Evolutionary conservation across 169 alveolate species (phyloP).

Genomic region (Eimeria praecox): DNA sequence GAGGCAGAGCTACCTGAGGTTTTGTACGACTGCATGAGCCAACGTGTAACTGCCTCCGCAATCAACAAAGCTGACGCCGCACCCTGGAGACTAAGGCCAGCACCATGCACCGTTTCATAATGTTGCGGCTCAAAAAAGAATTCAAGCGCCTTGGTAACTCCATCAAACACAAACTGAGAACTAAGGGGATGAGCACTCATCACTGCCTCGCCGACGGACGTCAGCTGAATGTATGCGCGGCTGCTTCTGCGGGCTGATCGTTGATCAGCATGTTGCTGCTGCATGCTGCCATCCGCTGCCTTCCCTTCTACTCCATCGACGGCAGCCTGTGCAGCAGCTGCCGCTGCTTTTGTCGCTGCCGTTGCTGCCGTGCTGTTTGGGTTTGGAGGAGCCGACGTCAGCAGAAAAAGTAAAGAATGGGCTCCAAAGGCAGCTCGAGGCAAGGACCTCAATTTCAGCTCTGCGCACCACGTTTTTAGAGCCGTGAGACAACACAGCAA

Average conservation of each 20-base stretch:
- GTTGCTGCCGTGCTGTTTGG: conserved; percentile 71
- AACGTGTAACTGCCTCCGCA: conserved; percentile 68
- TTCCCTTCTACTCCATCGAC: background rate
- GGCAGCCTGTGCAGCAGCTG: conserved; percentile 52
- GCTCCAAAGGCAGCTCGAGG: conserved; percentile 75
- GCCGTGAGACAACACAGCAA: conserved; percentile 76
- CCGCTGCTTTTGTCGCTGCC: conserved; percentile 60
- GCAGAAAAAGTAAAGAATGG: conserved; percentile 64
- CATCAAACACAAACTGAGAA: conserved; percentile 26
- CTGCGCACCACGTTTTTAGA: conserved; percentile 68
- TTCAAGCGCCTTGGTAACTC: conserved; percentile 60
- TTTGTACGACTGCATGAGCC: conserved; percentile 66
- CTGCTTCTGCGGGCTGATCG: conserved; percentile 13
- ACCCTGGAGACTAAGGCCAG: conserved; percentile 70
- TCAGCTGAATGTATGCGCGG: conserved; percentile 55
- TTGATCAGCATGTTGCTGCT: conserved; percentile 32
- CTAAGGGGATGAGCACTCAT: conserved; percentile 63
- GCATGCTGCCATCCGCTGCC: background rate
- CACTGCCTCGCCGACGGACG: conserved; percentile 65
- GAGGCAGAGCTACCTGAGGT: conserved; percentile 24
- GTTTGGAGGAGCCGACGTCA: conserved; percentile 69
- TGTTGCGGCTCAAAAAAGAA: conserved; percentile 73
- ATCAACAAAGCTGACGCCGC: conserved; percentile 62
- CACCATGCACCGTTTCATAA: conserved; percentile 48
- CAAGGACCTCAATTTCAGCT: conserved; percentile 45